Conservation (phyloP, 805 yeast species). For the Metschnikowia peoriensis region DNA sequence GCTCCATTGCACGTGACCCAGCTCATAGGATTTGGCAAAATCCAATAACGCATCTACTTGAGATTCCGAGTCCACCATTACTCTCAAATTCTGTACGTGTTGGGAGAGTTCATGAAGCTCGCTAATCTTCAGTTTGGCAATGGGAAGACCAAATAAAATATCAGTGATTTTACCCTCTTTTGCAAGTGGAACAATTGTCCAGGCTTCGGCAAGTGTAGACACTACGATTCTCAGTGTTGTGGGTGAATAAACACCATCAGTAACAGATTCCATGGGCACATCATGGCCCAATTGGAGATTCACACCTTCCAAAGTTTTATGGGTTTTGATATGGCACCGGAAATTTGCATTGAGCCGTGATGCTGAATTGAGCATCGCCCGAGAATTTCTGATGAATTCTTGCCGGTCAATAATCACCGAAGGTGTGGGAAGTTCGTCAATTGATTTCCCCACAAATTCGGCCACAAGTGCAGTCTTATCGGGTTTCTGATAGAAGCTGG, state of each 20-base stretch:
- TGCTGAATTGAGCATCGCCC: constrained; percentile 49
- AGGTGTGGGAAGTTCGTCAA: constrained; percentile 58
- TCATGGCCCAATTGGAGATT: constrained; percentile 47
- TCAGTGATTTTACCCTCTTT: constrained; percentile 37
- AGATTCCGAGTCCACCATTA: constrained; percentile 60
- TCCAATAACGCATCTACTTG: constrained; percentile 51
- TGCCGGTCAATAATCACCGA: constrained; percentile 48
- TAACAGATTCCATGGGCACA: background rate
- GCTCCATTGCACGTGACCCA: constrained; percentile 48
- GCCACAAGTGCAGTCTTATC: constrained; percentile 22
- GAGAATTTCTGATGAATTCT: constrained; percentile 44
- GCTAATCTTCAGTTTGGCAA: constrained; percentile 45
- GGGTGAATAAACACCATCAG: constrained; percentile 26
- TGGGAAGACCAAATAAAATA: constrained; percentile 40
- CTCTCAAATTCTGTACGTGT: constrained; percentile 43
- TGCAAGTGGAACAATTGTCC: constrained; percentile 45
- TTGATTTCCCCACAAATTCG: constrained; percentile 39
- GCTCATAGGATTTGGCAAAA: constrained; percentile 26
- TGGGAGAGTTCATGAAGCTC: constrained; percentile 47
- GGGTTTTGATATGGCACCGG: constrained; percentile 76
- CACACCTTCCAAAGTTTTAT: constrained; percentile 63
- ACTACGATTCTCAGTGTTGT: constrained; percentile 55
- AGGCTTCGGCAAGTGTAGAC: constrained; percentile 68
- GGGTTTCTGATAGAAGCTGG: constrained; percentile 17
- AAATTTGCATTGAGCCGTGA: constrained; percentile 41